These are phyloP conservation scores for Chenopodium quinoa DNA, from an alignment of 148 eudicot species.

Conservation along the genomic window DNA sequence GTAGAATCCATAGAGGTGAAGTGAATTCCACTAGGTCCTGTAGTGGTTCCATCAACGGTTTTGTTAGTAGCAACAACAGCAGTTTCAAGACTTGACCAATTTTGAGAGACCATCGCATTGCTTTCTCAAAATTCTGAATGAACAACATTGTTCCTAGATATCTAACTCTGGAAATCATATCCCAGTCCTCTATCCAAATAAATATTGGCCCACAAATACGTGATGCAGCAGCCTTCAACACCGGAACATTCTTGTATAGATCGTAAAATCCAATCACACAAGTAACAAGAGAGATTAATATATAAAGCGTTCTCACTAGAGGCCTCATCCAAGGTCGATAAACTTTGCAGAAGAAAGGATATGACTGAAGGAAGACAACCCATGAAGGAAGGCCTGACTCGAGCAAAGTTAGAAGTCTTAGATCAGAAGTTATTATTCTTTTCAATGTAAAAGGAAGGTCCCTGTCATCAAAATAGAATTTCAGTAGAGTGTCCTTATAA, in stretches of 20 bases:
- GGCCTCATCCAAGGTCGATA: conserved; percentile 99
- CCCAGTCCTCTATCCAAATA: conserved; percentile 91
- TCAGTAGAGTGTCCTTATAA: conserved; percentile 69
- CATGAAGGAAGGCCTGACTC: conserved; percentile 97
- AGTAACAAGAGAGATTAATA: conserved; percentile 68
- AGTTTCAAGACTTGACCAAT: conserved; percentile 52
- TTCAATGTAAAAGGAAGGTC: conserved; percentile 78
- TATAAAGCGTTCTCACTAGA: conserved; percentile 71
- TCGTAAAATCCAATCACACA: conserved; percentile 92
- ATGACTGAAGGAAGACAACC: conserved; percentile 95
- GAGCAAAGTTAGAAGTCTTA: conserved; percentile 72
- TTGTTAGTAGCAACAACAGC: conserved; percentile 49
- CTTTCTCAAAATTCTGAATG: conserved; percentile 83
- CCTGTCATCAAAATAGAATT: conserved; percentile 66
- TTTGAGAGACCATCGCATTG: conserved; percentile 64
- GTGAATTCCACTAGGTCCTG: conserved; percentile 44
- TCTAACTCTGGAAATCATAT: conserved; percentile 81
- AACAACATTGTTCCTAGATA: conserved; percentile 97
- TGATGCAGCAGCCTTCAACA: conserved; percentile 84
- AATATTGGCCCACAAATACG: conserved; percentile 81
- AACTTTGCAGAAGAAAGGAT: conserved; percentile 79
- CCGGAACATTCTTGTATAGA: conserved; percentile 89
- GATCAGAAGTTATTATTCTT: conserved; percentile 65
- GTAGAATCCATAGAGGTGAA: conserved; percentile 61
- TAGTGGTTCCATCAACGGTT: conserved; percentile 72